A percentile compares a stretch with the other conserved stretches of the same genome.
Evolutionary conservation across 768 basidiomycete genomes (phyloP).

Genomic region (Hericium coralloides): DNA sequence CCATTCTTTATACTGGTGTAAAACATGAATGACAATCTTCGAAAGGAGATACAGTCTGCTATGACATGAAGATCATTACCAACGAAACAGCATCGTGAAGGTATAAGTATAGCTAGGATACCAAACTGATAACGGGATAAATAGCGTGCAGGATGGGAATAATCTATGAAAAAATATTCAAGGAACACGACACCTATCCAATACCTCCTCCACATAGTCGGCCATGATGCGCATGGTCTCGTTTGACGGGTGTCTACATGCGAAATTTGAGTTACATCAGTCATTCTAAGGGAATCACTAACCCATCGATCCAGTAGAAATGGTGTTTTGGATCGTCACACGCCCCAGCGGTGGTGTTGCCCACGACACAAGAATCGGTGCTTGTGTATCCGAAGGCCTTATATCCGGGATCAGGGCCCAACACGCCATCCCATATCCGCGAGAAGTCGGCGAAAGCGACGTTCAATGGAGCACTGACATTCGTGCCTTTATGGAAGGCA

Average conservation of each 20-base stretch:
- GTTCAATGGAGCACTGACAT: slow-evolving; percentile 22
- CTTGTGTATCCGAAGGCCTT: slow-evolving; percentile 15
- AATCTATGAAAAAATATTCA: neutral
- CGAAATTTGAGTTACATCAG: neutral
- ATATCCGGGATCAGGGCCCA: slow-evolving; percentile 10
- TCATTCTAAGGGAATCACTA: neutral
- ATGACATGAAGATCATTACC: too few relatives aligned
- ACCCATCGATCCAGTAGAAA: slow-evolving; percentile 16
- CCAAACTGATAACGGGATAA: too few relatives aligned
- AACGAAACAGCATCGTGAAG: too few relatives aligned
- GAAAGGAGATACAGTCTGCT: too few relatives aligned
- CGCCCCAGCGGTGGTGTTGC: neutral
- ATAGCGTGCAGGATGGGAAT: neutral
- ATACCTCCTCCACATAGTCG: slow-evolving; percentile 9
- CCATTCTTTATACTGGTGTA: too few relatives aligned
- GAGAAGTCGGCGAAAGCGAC: slow-evolving; percentile 27
- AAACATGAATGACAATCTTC: too few relatives aligned
- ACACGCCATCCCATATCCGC: slow-evolving; percentile 10
- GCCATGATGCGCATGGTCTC: slow-evolving; percentile 13
- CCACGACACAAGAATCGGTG: slow-evolving; percentile 4
- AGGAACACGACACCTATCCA: slow-evolving; percentile 3
- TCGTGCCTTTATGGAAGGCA: slow-evolving; percentile 21
- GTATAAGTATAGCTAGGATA: too few relatives aligned
- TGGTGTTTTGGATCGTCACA: slow-evolving; percentile 15
- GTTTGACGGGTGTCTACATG: slow-evolving; percentile 12